These are phyloP conservation scores for Coniochaeta sp. DNA, from an alignment of 2,329 filamentous ascomycete species.

Conservation along the genomic window DNA sequence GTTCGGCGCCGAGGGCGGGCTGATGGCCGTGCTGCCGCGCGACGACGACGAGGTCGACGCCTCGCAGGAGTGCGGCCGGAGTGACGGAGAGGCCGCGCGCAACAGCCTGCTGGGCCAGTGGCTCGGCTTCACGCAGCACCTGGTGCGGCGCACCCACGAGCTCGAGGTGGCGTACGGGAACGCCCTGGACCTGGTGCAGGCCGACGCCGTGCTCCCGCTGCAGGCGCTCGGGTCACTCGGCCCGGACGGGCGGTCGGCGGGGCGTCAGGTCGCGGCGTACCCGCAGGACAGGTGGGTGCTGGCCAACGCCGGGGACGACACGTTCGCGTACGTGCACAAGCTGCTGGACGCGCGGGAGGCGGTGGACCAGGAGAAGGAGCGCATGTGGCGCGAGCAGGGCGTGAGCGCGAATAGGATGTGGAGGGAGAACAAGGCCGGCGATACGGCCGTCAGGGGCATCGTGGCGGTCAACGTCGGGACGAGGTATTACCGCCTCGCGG, in stretches of 20 bases:
- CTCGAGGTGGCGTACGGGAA: constrained; percentile 47
- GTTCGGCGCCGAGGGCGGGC: constrained; percentile 45
- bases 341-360: constrained; percentile 39
- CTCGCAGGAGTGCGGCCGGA: constrained; percentile 19
- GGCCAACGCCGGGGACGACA: constrained; percentile 45
- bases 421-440: constrained; percentile 17
- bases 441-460: constrained; percentile 33
- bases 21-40: constrained; percentile 48
- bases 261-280: constrained; percentile 43
- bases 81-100: constrained; percentile 34
- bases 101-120: constrained; percentile 50
- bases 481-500: constrained; percentile 44
- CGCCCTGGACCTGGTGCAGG: constrained; percentile 39
- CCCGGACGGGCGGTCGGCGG: constrained; percentile 39
- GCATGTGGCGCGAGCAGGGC: constrained; percentile 25
- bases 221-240: constrained; percentile 47
- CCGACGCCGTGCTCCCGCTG: constrained; percentile 40
- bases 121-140: constrained; percentile 45
- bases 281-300: constrained; percentile 50
- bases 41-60: constrained; percentile 14
- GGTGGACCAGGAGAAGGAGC: constrained; percentile 20
- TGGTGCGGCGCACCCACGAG: constrained; percentile 48
- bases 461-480: constrained; percentile 41
- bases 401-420: constrained; percentile 32
- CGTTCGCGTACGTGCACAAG: constrained; percentile 37